phyloP scores from a whole-genome alignment of 1,139 yeast species.

The Pneumocystis oryctolagi region DNA sequence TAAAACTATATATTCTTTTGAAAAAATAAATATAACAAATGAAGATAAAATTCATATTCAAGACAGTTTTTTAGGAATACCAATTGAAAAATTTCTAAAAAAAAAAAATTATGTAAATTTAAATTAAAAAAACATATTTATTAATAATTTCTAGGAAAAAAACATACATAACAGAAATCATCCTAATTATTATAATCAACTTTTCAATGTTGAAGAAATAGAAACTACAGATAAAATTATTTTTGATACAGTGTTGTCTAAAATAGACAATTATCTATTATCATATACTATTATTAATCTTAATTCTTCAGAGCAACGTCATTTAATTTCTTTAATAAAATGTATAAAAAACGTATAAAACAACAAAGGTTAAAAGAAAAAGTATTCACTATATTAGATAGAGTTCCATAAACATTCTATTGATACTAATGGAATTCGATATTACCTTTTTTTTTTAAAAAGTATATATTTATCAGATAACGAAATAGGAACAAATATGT shows the following conservation, averaged over 20 bases:
- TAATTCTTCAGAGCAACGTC: not conserved
- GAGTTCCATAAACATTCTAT: constrained; percentile 36
- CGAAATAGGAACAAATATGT: constrained; percentile 25
- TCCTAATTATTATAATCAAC: not conserved
- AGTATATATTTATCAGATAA: constrained; percentile 33
- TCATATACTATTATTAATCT: not conserved
- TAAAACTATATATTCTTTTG: not conserved
- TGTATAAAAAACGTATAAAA: not conserved
- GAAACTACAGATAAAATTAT: not conserved
- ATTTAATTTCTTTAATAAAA: not conserved
- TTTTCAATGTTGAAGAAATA: not conserved
- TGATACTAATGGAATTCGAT: constrained; percentile 61
- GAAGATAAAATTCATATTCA: not conserved
- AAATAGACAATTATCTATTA: not conserved
- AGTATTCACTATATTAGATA: constrained; percentile 26
- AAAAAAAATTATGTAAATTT: not conserved
- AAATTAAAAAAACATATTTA: not conserved
- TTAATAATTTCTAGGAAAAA: not conserved
- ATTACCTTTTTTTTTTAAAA: constrained; percentile 56
- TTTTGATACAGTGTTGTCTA: not conserved
- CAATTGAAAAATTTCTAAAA: not conserved
- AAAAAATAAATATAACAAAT: not conserved
- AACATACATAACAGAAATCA: not conserved
- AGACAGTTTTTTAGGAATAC: not conserved
- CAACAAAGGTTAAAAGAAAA: not conserved